Base-by-base conservation (phyloP, 306 rosid species). In the Quercus rubra region DNA sequence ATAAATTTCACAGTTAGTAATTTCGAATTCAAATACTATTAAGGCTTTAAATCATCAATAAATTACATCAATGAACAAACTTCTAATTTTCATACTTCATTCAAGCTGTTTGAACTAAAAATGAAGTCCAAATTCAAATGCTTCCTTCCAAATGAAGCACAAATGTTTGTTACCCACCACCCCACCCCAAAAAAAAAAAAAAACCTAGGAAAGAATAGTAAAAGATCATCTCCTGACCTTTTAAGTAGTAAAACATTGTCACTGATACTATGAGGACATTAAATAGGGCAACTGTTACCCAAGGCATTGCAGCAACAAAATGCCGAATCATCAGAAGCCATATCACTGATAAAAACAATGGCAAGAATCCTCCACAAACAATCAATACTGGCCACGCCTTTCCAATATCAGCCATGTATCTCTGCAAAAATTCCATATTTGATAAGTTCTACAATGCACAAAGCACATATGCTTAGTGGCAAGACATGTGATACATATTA, bases 401-500 rank as follows among this genome's bases (percentile, higher is more conserved):
- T 83, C 91, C 99, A 82, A 95, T 86, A 87, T 95, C 99, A 51
- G 99, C 91, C 98, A 95, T 91, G 92, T 93, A 95, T 83, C 99
- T 91, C 98, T 93, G 93, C 78, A 85, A 83, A 77, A 59, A 76
- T 30, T 27, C 83, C 35, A 74, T 28, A 51, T 71, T 38, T 18
- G 54, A 76, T 68, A 21, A 71, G 63, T 18, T 78, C 59, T 41
- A 28, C 59, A 15, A 67, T 31, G 43, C 41, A 76, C 52, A 76
- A 51, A 20, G 62, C 70, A 73, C 54, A 46, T 9, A 38, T 56
- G 70, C 43, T 73, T 8, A 59, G 59, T 14, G 77, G 35, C 51
- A 86, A 52, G 67, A 51, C 30, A 78, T 69, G 19, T 51, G 76
- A 55, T 20, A 74, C 31, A 58, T 64, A 30, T 64, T 23, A 28